Percentiles rank a stretch among this genome's conserved stretches.
phyloP scores from a whole-genome alignment of 805 yeast species.

The Brettanomyces nanus region DNA sequence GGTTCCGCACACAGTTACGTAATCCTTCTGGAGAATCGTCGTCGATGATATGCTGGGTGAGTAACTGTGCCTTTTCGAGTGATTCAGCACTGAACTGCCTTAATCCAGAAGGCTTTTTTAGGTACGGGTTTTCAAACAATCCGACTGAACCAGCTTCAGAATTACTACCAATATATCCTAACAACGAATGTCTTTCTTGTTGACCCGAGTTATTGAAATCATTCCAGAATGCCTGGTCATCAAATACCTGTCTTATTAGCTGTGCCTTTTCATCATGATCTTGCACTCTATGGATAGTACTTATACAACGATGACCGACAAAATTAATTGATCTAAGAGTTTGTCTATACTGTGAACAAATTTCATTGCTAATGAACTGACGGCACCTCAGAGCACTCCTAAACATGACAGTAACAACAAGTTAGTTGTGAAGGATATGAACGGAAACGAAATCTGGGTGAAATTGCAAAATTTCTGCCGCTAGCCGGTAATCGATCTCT shows the following conservation, averaged over 20 bases:
- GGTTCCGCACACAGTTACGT: conserved; percentile 44
- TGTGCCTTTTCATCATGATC: not conserved
- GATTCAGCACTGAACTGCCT: conserved; percentile 58
- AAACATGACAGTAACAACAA: too few relatives aligned
- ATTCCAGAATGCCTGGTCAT: conserved; percentile 50
- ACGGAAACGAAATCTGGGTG: too few relatives aligned
- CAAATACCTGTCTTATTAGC: conserved; percentile 45
- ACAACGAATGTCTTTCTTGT: conserved; percentile 3
- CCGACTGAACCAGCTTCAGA: conserved; percentile 38
- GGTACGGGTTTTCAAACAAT: conserved; percentile 63
- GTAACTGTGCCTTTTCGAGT: conserved; percentile 50
- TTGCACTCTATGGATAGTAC: too few relatives aligned
- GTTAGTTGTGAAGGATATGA: too few relatives aligned
- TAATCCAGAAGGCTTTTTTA: conserved; percentile 65
- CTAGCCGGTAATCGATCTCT: too few relatives aligned
- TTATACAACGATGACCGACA: too few relatives aligned
- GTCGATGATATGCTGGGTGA: conserved; percentile 49
- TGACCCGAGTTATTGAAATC: conserved; percentile 31
- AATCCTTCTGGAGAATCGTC: conserved; percentile 38
- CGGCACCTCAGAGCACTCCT: too few relatives aligned
- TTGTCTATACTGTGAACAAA: too few relatives aligned
- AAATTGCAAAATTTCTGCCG: too few relatives aligned
- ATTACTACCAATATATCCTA: conserved; percentile 3
- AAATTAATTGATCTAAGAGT: too few relatives aligned
- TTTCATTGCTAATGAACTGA: too few relatives aligned